Evolutionary conservation across 2,329 filamentous ascomycete genomes (phyloP), one percentile per base, ranked within the genome.

Genomic region (Fusarium sp.): DNA sequence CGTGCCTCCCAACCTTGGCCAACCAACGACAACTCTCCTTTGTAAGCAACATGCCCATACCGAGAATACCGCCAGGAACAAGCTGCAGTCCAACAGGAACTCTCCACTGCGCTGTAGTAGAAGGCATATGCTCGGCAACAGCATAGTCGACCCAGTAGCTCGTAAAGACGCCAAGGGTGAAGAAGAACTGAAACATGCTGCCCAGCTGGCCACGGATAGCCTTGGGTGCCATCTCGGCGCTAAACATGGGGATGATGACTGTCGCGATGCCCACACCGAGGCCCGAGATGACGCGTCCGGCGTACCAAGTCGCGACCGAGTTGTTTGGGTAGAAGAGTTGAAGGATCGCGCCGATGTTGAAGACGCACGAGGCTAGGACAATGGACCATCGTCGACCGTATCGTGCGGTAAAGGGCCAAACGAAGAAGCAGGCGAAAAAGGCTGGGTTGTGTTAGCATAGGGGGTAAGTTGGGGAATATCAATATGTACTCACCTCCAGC

Each of bases 11-110:
- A 39, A 83, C 84, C 71, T 85, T 84, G 6, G 86, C 85, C 18
- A 87, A 76, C 87, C 87, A 87, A 56, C 85, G 79, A 1, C 82
- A 80, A 64, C 85, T 87, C 80, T 88, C 87, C 66, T 84, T 85
- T 25, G 85, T 84, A 3, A 87, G 81, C 6, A 87, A 77, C 85
- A 88, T 88, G 0, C 87, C 87, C 20, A 87, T 67, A 0, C 86
- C 84, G 9, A 88, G 76, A 6, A 88, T 77, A 3, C 81, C 86
- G 4, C 85, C 86, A 0, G 86, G 85, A 1, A 88, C 81, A 7
- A 89, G 81, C 73, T 88, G 85, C 18, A 88, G 78, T 2, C 82
- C 83, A 5, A 86, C 82, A 8, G 87, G 85, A 18, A 88, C 84
- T 69, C 87, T 87, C 87, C 87, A 89, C 75, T 89, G 87, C 10